phyloP scores from a whole-genome alignment of 768 basidiomycete genomes.

The Udeniomyces megalosporus region DNA sequence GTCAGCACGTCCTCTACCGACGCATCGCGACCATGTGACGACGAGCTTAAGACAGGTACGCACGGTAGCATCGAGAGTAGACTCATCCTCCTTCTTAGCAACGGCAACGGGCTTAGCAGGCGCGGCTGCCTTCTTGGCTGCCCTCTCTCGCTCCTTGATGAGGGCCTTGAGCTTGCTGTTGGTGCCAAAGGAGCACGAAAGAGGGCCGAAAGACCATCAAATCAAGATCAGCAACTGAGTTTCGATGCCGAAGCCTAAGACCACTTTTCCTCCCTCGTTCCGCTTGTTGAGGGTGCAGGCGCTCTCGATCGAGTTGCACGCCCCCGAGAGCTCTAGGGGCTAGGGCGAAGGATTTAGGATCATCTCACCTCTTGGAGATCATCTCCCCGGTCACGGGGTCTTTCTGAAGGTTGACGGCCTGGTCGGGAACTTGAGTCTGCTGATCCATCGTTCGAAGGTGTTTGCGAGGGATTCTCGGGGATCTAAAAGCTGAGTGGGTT shows the following conservation, averaged over 20 bases:
- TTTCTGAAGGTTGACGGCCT: conserved; percentile 25
- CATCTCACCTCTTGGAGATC: conserved; percentile 76
- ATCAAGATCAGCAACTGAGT: not conserved
- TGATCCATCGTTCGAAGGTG: too few species aligned
- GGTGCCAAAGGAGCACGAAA: not conserved
- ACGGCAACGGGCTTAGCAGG: conserved; percentile 25
- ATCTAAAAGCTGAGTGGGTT: too few species aligned
- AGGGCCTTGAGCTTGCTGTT: conserved; percentile 83
- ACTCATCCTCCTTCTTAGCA: conserved; percentile 40
- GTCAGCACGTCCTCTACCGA: too few species aligned
- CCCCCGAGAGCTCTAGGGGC: too few species aligned
- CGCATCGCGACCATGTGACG: too few species aligned
- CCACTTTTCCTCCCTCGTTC: not conserved
- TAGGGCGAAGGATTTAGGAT: not conserved
- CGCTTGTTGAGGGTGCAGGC: too few species aligned
- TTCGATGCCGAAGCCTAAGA: not conserved
- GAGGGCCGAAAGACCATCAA: not conserved
- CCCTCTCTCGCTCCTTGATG: conserved; percentile 59
- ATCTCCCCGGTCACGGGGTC: conserved; percentile 71
- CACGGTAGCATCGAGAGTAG: conserved; percentile 81
- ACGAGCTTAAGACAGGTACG: conserved; percentile 28
- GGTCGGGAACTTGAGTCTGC: too few species aligned
- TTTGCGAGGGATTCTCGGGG: too few species aligned
- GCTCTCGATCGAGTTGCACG: too few species aligned
- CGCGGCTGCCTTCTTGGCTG: conserved; percentile 52